phyloP scores from a whole-genome alignment of 2,329 filamentous ascomycete genomes.

The Zopfia rhizophila region DNA sequence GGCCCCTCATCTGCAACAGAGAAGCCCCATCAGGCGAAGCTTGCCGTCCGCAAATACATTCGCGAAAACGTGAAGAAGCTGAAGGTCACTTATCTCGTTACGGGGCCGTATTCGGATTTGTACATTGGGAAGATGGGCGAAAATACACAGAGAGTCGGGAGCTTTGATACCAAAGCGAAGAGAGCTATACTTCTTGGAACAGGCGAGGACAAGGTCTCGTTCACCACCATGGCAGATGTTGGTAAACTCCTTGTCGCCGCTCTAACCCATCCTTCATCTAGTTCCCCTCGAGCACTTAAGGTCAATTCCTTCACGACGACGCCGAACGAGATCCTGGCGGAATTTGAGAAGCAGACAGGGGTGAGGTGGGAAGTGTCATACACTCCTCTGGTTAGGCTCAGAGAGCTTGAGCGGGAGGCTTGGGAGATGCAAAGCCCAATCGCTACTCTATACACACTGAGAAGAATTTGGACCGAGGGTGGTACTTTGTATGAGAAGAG shows the following conservation, averaged over 20 bases:
- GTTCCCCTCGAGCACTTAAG: constrained; percentile 66
- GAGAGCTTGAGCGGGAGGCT: constrained; percentile 66
- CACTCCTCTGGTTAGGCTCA: constrained; percentile 65
- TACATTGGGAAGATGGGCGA: constrained; percentile 62
- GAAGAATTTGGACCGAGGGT: constrained; percentile 78
- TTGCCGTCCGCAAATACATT: constrained; percentile 72
- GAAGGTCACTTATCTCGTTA: constrained; percentile 74
- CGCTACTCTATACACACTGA: constrained; percentile 69
- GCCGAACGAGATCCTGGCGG: constrained; percentile 69
- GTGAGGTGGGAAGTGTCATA: constrained; percentile 65
- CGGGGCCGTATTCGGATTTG: constrained; percentile 74
- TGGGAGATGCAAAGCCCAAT: constrained; percentile 65
- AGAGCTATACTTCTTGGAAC: constrained; percentile 71
- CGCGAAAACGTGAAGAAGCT: constrained; percentile 64
- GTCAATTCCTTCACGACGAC: constrained; percentile 78
- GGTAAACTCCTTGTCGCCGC: constrained; percentile 73
- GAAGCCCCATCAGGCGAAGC: constrained; percentile 75
- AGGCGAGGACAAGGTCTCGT: constrained; percentile 70
- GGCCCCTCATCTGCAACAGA: constrained; percentile 68
- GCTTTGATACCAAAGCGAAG: constrained; percentile 67
- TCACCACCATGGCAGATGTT: constrained; percentile 78
- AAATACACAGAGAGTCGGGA: constrained; percentile 59
- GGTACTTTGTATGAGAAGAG: constrained; percentile 75
- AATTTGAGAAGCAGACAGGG: constrained; percentile 74
- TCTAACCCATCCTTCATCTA: constrained; percentile 63